phyloP scores from a whole-genome alignment of 2,329 filamentous ascomycete species.

The Saccharata proteae region DNA sequence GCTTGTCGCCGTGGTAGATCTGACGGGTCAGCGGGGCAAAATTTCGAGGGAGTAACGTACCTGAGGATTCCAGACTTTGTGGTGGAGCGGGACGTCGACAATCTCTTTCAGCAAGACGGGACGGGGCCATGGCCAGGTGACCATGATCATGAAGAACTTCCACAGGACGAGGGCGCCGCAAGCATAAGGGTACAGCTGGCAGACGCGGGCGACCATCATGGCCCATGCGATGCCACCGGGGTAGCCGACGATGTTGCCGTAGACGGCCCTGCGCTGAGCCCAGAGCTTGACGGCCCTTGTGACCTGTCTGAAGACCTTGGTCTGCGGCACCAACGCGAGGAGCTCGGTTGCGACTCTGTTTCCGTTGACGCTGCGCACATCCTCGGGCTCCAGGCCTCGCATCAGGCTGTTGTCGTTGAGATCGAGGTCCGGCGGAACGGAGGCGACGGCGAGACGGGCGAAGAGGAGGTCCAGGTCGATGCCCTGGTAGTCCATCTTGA shows the following conservation, averaged over 20 bases:
- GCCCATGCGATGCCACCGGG: conserved; percentile 97
- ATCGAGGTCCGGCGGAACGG: conserved; percentile 47
- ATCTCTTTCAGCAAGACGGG: conserved; percentile 86
- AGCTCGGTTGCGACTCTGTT: conserved; percentile 93
- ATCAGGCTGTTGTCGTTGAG: conserved; percentile 76
- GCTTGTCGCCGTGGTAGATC: conserved; percentile 68
- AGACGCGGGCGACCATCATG: conserved; percentile 91
- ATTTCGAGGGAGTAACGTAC: conserved; percentile 31
- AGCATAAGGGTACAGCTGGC: conserved; percentile 90
- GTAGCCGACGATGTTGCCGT: conserved; percentile 92
- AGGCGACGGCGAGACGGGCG: conserved; percentile 29
- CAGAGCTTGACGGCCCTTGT: conserved; percentile 90
- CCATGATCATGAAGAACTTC: conserved; percentile 91
- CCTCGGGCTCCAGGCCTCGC: conserved; percentile 73
- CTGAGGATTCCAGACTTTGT: conserved; percentile 90
- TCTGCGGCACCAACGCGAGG: conserved; percentile 73
- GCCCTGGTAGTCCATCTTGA: conserved; percentile 83
- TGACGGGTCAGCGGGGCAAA: conserved; percentile 27
- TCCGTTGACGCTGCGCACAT: conserved; percentile 83
- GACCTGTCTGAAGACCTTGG: conserved; percentile 79
- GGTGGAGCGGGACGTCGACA: conserved; percentile 67
- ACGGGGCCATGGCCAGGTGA: conserved; percentile 84
- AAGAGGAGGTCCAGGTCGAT: conserved; percentile 91
- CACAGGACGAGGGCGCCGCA: conserved; percentile 77
- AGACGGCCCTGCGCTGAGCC: conserved; percentile 76